These are phyloP conservation scores for Diaporthe citri DNA, from an alignment of 2,329 filamentous ascomycete species.

Conservation along the genomic window DNA sequence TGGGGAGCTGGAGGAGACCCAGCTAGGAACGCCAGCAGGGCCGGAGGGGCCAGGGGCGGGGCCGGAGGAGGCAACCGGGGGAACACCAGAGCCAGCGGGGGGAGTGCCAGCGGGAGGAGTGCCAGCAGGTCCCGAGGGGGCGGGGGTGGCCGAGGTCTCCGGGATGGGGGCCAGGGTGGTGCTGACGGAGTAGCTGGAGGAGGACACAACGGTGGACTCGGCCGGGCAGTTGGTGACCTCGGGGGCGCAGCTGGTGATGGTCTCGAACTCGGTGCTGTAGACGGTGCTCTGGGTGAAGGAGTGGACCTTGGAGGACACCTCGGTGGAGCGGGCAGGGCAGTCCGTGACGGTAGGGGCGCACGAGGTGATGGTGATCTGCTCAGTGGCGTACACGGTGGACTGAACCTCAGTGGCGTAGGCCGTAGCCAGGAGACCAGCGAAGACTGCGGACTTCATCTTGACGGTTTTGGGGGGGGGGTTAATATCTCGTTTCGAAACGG, in stretches of 20 bases:
- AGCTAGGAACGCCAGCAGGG: conserved; percentile 29
- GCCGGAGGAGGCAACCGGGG: conserved; percentile 42
- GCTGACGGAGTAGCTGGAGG: conserved; percentile 54
- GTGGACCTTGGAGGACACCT: conserved; percentile 67
- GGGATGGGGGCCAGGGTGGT: conserved; percentile 52
- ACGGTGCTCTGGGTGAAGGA: conserved; percentile 73
- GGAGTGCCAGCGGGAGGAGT: conserved; percentile 27
- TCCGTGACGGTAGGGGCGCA: conserved; percentile 66
- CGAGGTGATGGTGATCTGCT: conserved; percentile 72
- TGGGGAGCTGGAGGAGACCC: conserved; percentile 34
- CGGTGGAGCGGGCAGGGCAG: conserved; percentile 57
- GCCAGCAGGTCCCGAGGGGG: conserved; percentile 43
- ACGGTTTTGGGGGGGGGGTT: conserved; percentile 45
- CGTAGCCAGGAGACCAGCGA: conserved; percentile 62
- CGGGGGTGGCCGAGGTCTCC: conserved; percentile 47
- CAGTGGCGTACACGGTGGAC: conserved; percentile 68
- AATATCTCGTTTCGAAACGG: conserved; percentile 42
- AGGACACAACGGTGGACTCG: conserved; percentile 46
- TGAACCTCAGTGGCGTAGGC: conserved; percentile 53
- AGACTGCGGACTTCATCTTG: conserved; percentile 73
- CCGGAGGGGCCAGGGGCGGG: conserved; percentile 39
- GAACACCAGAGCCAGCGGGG: conserved; percentile 35
- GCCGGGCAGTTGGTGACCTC: conserved; percentile 65
- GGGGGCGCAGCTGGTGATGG: conserved; percentile 71
- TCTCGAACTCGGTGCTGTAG: conserved; percentile 70